phyloP scores from a whole-genome alignment of 2,329 filamentous ascomycete species.

The Fusarium equiseti region DNA sequence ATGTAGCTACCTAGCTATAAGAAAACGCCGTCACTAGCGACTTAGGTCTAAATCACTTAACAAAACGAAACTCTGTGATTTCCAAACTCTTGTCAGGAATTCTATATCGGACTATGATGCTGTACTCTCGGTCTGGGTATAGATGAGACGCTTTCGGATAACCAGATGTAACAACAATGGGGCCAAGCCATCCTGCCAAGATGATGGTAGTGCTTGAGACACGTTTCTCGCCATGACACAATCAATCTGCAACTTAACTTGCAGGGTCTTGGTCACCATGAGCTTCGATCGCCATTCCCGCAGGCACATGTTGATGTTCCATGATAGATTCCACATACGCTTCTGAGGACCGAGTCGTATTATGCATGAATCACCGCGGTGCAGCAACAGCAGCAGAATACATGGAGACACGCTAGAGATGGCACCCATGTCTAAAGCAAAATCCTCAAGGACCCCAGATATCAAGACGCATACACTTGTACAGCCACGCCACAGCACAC shows the following conservation, averaged over 20 bases:
- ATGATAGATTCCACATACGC: conserved; percentile 2
- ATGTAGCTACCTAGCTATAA: not conserved
- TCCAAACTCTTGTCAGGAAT: not conserved
- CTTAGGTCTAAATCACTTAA: not conserved
- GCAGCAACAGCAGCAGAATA: not conserved
- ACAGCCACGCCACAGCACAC: conserved; percentile 18
- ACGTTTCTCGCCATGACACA: conserved; percentile 21
- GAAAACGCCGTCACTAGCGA: not conserved
- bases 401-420: conserved; percentile 20
- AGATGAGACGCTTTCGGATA: conserved; percentile 13
- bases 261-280: conserved; percentile 6
- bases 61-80: not conserved
- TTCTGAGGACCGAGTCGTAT: conserved; percentile 40
- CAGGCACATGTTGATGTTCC: conserved; percentile 30
- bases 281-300: not conserved
- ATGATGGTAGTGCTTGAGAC: conserved; percentile 11
- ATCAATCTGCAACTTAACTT: conserved; percentile 10
- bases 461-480: conserved; percentile 26
- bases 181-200: conserved; percentile 6
- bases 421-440: conserved; percentile 19
- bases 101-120: not conserved
- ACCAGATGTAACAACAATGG: conserved; percentile 9
- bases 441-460: not conserved
- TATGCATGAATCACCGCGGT: conserved; percentile 45
- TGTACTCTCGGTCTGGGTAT: not conserved